Percentiles rank a stretch among this genome's conserved stretches.
Conservation (phyloP, 192 early-diverging fungal species). For the Backusella psychrophila region DNA sequence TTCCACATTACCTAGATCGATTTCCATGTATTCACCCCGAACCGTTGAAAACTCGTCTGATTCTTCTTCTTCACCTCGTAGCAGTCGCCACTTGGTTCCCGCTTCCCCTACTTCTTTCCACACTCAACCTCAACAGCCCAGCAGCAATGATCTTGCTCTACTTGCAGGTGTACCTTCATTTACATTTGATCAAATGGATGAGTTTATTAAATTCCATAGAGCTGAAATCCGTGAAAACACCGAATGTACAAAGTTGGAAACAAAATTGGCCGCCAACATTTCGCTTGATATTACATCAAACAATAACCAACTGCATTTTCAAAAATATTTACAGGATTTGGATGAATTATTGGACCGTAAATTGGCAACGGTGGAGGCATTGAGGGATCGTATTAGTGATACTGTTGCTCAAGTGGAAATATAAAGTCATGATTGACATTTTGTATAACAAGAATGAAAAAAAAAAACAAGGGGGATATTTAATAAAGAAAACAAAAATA, state of each 20-base stretch:
- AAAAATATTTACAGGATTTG: slow-evolving; percentile 29
- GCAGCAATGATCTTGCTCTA: background rate
- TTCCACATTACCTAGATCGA: background rate
- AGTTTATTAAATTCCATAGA: slow-evolving; percentile 63
- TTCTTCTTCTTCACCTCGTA: slow-evolving; percentile 7
- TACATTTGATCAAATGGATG: slow-evolving; percentile 47
- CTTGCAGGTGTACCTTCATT: slow-evolving; percentile 13
- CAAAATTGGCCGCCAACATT: slow-evolving; percentile 59
- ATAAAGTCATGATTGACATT: background rate
- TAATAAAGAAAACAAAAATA: background rate
- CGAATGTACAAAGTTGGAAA: slow-evolving; percentile 66
- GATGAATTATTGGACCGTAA: slow-evolving; percentile 37
- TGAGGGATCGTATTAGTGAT: slow-evolving; percentile 27
- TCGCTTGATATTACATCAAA: slow-evolving; percentile 50
- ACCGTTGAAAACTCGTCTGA: background rate
- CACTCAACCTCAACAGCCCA: background rate
- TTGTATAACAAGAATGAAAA: background rate
- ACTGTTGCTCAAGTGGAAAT: slow-evolving; percentile 22
- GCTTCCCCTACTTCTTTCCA: background rate
- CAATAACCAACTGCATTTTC: slow-evolving; percentile 13
- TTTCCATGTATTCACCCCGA: slow-evolving; percentile 10
- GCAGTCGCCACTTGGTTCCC: background rate
- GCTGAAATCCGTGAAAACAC: slow-evolving; percentile 59
- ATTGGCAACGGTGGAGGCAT: slow-evolving; percentile 28
- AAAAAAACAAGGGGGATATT: background rate